Evolutionary conservation across 805 yeast genomes (phyloP).

Genomic region (Pichia phayaonensis): DNA sequence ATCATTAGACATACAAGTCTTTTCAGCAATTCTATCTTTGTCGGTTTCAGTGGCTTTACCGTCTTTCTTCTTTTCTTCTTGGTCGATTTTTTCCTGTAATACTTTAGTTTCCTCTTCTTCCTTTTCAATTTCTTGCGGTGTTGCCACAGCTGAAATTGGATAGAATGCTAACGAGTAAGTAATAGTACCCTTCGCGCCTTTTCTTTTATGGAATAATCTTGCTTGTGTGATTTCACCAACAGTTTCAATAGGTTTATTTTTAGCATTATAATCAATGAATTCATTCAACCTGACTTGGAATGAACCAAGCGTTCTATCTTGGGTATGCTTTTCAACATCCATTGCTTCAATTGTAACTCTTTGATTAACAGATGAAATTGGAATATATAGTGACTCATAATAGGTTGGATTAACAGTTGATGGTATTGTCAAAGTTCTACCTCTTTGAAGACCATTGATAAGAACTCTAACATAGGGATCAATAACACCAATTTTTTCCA

Average conservation of each 20-base stretch:
- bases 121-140: slow-evolving; percentile 64
- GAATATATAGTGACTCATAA: slow-evolving; percentile 75
- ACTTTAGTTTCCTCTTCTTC: slow-evolving; percentile 31
- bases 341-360: slow-evolving; percentile 78
- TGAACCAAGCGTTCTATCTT: slow-evolving; percentile 83
- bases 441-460: slow-evolving; percentile 67
- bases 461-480: slow-evolving; percentile 86
- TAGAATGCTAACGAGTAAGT: slow-evolving; percentile 72
- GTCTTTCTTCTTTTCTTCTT: slow-evolving; percentile 24
- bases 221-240: slow-evolving; percentile 52
- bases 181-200: slow-evolving; percentile 78
- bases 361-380: slow-evolving; percentile 79
- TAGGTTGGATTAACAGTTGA: slow-evolving; percentile 73
- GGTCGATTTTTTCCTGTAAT: slow-evolving; percentile 18
- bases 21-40: slow-evolving; percentile 24
- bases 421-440: slow-evolving; percentile 64
- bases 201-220: slow-evolving; percentile 55
- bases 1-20: slow-evolving; percentile 19
- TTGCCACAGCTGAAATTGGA: slow-evolving; percentile 74
- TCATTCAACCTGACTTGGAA: slow-evolving; percentile 63
- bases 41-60: slow-evolving; percentile 18
- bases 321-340: slow-evolving; percentile 77
- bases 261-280: slow-evolving; percentile 61
- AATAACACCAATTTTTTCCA: slow-evolving; percentile 82
- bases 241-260: slow-evolving; percentile 50